Percentiles rank a stretch among this genome's conserved stretches.
These are phyloP conservation scores for Termitomyces sp. DNA, from an alignment of 768 basidiomycete genomes.

Conservation along the genomic window DNA sequence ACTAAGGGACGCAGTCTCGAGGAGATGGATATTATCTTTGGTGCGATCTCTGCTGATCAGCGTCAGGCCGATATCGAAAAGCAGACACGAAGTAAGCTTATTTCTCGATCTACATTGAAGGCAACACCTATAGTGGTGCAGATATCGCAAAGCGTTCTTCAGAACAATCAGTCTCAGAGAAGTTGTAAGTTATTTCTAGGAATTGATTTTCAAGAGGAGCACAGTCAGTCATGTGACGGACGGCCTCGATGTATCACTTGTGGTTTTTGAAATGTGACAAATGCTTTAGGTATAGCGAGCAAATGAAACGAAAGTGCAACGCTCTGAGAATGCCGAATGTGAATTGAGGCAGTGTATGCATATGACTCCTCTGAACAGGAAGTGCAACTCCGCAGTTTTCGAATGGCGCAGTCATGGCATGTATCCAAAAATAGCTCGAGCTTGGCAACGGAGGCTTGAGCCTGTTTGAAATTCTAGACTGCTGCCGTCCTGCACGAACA, in stretches of 20 bases:
- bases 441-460: not conserved
- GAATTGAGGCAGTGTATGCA: not conserved
- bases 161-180: not conserved
- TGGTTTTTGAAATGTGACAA: too few relatives aligned
- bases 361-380: not conserved
- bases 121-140: not conserved
- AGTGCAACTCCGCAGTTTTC: not conserved
- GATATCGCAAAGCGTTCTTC: too few relatives aligned
- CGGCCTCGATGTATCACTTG: not conserved
- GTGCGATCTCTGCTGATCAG: conserved; percentile 31
- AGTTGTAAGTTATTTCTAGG: too few relatives aligned
- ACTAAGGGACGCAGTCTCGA: conserved; percentile 55
- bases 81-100: not conserved
- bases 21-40: conserved; percentile 51
- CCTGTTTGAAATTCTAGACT: not conserved
- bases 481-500: not conserved
- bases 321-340: not conserved
- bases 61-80: not conserved
- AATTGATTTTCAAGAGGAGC: not conserved
- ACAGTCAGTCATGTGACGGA: not conserved
- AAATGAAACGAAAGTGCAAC: too few relatives aligned
- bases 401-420: not conserved
- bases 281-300: not conserved
- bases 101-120: not conserved
- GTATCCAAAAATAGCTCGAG: not conserved